Conservation (phyloP, 805 yeast species). For the Starmerella sp. region DNA sequence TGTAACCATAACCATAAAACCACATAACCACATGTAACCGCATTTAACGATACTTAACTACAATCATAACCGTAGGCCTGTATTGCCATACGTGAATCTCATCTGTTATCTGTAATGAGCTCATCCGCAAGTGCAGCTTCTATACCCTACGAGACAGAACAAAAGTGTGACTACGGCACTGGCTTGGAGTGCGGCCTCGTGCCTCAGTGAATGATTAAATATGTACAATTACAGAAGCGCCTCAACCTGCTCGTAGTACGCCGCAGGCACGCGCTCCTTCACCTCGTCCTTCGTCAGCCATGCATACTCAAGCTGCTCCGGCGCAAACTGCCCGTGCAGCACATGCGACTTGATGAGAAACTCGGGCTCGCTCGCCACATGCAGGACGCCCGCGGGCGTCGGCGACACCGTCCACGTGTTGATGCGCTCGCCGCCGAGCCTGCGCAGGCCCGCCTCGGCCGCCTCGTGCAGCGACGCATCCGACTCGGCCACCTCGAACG, state of each 20-base stretch:
- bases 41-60: no score
- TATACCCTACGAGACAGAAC: no score
- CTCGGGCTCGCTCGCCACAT: conserved; percentile 38
- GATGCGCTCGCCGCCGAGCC: conserved; percentile 61
- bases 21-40: no score
- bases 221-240: conserved; percentile 15
- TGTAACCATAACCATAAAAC: no score
- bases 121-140: no score
- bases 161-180: no score
- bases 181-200: no score
- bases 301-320: conserved; percentile 42
- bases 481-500: conserved; percentile 39
- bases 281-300: conserved; percentile 85
- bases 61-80: no score
- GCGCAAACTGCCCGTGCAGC: conserved; percentile 64
- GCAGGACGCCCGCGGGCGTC: conserved; percentile 66
- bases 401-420: conserved; percentile 87
- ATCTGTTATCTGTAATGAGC: no score
- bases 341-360: conserved; percentile 80
- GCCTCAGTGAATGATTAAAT: no score
- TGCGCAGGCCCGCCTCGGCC: conserved; percentile 64
- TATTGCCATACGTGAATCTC: no score
- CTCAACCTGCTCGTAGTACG: conserved; percentile 36
- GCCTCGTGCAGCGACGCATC: conserved; percentile 47
- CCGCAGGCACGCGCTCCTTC: conserved; percentile 37